A percentile compares a stretch with the other conserved stretches of the same genome.
phyloP scores from a whole-genome alignment of 2,329 filamentous ascomycete genomes.

The Scortechinia acanthostroma region DNA sequence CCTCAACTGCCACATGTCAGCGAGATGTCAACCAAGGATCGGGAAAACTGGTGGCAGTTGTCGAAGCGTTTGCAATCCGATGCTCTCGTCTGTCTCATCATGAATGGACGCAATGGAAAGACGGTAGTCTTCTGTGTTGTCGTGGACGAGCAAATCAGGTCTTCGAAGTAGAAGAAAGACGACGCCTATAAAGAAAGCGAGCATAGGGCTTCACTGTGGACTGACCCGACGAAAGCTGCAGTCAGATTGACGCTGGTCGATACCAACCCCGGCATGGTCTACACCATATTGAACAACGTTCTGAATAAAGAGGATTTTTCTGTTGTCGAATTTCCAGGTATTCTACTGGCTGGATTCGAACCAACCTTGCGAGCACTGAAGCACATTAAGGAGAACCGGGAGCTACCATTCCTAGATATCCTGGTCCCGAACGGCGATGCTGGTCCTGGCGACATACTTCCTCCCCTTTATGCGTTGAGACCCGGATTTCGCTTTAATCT shows the following conservation, averaged over 20 bases:
- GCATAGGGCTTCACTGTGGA: too few species aligned
- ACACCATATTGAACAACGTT: too few species aligned
- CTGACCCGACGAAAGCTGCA: too few species aligned
- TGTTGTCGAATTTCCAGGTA: background rate
- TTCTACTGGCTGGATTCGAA: background rate
- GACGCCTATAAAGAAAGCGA: too few species aligned
- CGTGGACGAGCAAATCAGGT: background rate
- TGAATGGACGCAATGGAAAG: too few species aligned
- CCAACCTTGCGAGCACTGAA: background rate
- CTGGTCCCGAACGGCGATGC: background rate
- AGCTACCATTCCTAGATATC: background rate
- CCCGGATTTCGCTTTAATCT: conserved; percentile 22
- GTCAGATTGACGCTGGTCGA: too few species aligned
- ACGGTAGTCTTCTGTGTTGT: background rate
- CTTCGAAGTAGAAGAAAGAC: background rate
- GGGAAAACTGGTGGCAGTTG: conserved; percentile 18
- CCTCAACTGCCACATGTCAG: conserved; percentile 34
- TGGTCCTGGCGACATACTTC: conserved; percentile 22
- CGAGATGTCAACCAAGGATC: conserved; percentile 13
- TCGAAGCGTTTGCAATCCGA: background rate
- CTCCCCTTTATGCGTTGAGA: conserved; percentile 55
- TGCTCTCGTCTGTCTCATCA: background rate
- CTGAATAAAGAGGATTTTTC: conserved; percentile 17
- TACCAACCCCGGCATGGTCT: too few species aligned
- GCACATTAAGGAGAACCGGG: background rate